Conservation (phyloP, 2,329 filamentous ascomycete genomes). For the Zymoseptoria crescenta region DNA sequence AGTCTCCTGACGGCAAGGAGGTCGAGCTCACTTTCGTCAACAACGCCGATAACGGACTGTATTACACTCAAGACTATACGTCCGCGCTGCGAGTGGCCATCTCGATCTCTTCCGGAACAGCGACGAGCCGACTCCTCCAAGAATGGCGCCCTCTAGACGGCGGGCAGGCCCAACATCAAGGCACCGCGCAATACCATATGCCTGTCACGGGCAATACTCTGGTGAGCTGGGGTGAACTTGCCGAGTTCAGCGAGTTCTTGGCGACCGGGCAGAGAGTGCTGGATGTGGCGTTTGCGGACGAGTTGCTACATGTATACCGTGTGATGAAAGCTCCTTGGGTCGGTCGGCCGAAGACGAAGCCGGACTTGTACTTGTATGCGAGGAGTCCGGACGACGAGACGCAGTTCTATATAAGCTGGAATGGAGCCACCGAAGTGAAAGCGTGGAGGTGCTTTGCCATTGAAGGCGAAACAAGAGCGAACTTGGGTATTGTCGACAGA, state of each 20-base stretch:
- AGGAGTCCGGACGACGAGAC: background rate
- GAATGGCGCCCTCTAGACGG: background rate
- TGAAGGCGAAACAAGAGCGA: background rate
- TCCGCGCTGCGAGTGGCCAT: slow-evolving; percentile 12
- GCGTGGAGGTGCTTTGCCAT: slow-evolving; percentile 19
- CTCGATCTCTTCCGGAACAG: background rate
- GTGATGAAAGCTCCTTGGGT: slow-evolving; percentile 26
- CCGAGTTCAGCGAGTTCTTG: background rate
- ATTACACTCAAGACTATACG: slow-evolving; percentile 1
- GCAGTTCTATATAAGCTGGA: slow-evolving; percentile 25
- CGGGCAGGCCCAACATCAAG: slow-evolving; percentile 14
- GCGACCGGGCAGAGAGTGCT: slow-evolving; percentile 4
- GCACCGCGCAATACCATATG: slow-evolving; percentile 24
- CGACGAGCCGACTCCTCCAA: background rate
- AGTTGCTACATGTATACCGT: slow-evolving; percentile 31
- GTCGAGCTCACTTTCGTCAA: slow-evolving; percentile 14
- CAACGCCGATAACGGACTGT: slow-evolving; percentile 4
- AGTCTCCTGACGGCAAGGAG: background rate
- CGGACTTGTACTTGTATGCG: background rate
- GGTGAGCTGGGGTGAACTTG: background rate
- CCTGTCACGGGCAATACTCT: slow-evolving; percentile 21
- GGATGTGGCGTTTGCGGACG: slow-evolving; percentile 27
- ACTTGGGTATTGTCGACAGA: background rate
- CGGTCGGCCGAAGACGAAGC: background rate
- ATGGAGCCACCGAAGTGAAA: slow-evolving; percentile 34